Percentiles rank a stretch among this genome's conserved stretches.
These are phyloP conservation scores for Aspergillus steynii DNA, from an alignment of 495 filamentous ascomycete species.

Conservation along the genomic window DNA sequence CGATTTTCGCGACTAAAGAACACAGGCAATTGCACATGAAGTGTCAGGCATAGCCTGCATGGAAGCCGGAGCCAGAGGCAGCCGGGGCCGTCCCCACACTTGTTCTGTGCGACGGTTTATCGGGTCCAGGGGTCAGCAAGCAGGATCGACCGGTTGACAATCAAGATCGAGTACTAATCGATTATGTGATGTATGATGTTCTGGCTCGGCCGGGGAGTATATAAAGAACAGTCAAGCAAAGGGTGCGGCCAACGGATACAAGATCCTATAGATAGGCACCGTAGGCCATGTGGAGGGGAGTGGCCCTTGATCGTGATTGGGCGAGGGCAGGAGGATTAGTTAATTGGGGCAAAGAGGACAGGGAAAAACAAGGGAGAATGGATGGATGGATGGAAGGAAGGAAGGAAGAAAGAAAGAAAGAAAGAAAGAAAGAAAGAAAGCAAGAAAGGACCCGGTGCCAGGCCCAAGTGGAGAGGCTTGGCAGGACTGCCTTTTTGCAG, in stretches of 20 bases:
- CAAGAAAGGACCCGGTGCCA: neutral
- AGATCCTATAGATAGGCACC: neutral
- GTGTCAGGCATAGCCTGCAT: neutral
- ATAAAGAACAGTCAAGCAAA: neutral
- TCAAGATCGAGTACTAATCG: neutral
- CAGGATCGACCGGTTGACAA: neutral
- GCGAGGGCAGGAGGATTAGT: neutral
- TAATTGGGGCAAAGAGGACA: neutral
- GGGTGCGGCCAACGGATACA: neutral
- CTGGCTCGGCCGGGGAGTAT: neutral
- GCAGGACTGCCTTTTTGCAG: slow-evolving; percentile 10
- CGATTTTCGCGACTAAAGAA: neutral
- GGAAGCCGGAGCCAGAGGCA: neutral
- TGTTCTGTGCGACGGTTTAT: neutral
- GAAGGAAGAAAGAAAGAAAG: slow-evolving; percentile 1
- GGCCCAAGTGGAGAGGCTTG: slow-evolving; percentile 26
- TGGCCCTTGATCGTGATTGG: neutral
- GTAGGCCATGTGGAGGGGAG: slow-evolving; percentile 6
- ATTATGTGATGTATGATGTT: neutral
- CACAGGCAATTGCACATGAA: neutral
- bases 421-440: slow-evolving; percentile 2
- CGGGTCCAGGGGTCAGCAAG: neutral
- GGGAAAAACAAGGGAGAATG: neutral
- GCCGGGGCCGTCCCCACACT: neutral
- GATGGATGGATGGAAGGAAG: slow-evolving; percentile 4